phyloP scores from a whole-genome alignment of 1,284 basidiomycete genomes.

The Irpex rosettiformis region DNA sequence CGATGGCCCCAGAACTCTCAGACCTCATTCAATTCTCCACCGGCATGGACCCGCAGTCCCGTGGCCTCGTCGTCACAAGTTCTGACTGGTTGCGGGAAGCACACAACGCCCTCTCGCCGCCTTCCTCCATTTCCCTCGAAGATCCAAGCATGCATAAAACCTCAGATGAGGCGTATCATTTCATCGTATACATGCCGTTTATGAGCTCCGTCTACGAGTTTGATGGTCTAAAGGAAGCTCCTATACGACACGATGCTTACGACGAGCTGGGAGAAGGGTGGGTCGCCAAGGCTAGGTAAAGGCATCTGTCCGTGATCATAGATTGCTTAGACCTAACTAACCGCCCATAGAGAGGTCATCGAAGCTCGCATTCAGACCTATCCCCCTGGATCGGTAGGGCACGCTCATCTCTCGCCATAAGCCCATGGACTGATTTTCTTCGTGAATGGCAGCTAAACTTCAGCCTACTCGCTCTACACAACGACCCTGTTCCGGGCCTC shows the following conservation, averaged over 20 bases:
- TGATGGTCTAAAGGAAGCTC: slow-evolving; percentile 78
- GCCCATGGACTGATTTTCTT: too few species aligned
- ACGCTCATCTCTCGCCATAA: too few species aligned
- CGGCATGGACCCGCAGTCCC: slow-evolving; percentile 83
- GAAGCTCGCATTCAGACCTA: slow-evolving; percentile 86
- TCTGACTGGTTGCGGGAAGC: slow-evolving; percentile 82
- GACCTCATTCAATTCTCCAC: slow-evolving; percentile 77
- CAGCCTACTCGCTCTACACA: slow-evolving; percentile 82
- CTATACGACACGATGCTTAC: slow-evolving; percentile 77
- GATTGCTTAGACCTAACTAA: not conserved
- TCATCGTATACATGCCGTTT: slow-evolving; percentile 85
- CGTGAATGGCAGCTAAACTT: slow-evolving; percentile 70
- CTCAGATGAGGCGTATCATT: slow-evolving; percentile 89
- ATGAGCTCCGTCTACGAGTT: slow-evolving; percentile 86
- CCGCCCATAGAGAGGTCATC: slow-evolving; percentile 64
- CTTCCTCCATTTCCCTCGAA: slow-evolving; percentile 78
- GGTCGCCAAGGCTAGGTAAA: slow-evolving; percentile 74
- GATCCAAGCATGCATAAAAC: slow-evolving; percentile 69
- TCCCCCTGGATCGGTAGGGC: slow-evolving; percentile 74
- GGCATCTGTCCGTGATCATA: not conserved
- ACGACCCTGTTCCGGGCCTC: slow-evolving; percentile 72
- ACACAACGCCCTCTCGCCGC: slow-evolving; percentile 89
- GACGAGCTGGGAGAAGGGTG: slow-evolving; percentile 72
- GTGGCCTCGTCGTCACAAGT: slow-evolving; percentile 82
- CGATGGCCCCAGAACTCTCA: slow-evolving; percentile 65